These are phyloP conservation scores for Violaceomyces palustris DNA, from an alignment of 1,284 basidiomycete species.

Conservation along the genomic window DNA sequence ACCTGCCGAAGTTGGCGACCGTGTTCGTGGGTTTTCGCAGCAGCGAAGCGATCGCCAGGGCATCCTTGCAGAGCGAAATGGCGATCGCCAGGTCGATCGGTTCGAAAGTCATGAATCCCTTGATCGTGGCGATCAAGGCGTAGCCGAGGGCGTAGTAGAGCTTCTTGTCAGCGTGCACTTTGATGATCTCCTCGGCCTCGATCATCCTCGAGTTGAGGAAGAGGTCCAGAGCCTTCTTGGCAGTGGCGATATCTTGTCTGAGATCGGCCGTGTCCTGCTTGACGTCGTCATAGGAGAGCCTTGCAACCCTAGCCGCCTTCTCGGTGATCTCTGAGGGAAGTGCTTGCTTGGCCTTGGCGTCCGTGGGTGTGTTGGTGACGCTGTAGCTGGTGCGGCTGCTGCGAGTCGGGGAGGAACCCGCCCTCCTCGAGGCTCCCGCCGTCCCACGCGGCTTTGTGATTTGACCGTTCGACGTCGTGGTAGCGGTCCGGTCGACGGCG, in stretches of 20 bases:
- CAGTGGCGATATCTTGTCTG: slow-evolving; percentile 33
- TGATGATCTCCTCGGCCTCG: slow-evolving; percentile 46
- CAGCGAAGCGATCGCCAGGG: slow-evolving; percentile 39
- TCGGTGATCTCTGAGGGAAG: slow-evolving; percentile 25
- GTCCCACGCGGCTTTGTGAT: slow-evolving; percentile 13
- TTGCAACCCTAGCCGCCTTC: slow-evolving; percentile 41
- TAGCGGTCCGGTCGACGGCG: not conserved
- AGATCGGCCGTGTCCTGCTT: slow-evolving; percentile 25
- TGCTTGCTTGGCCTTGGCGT: slow-evolving; percentile 28
- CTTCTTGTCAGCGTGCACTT: slow-evolving; percentile 34
- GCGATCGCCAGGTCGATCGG: slow-evolving; percentile 47
- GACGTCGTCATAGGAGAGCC: slow-evolving; percentile 40
- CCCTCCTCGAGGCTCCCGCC: slow-evolving; percentile 27
- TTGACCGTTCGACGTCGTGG: not conserved
- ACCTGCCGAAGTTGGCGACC: slow-evolving; percentile 43
- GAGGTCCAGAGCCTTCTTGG: slow-evolving; percentile 42
- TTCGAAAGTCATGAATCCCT: slow-evolving; percentile 53
- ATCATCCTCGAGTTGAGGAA: slow-evolving; percentile 51
- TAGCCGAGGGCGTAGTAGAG: slow-evolving; percentile 51
- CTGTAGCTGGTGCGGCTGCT: no score
- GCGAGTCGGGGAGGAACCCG: slow-evolving; percentile 6
- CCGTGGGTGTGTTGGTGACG: slow-evolving; percentile 7
- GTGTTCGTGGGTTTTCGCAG: slow-evolving; percentile 41
- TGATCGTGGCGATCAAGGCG: slow-evolving; percentile 49
- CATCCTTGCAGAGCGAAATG: slow-evolving; percentile 49